A percentile compares a stretch with the other conserved stretches of the same genome.
phyloP scores from a whole-genome alignment of 2,329 filamentous ascomycete species.

The Rosellinia necatrix region DNA sequence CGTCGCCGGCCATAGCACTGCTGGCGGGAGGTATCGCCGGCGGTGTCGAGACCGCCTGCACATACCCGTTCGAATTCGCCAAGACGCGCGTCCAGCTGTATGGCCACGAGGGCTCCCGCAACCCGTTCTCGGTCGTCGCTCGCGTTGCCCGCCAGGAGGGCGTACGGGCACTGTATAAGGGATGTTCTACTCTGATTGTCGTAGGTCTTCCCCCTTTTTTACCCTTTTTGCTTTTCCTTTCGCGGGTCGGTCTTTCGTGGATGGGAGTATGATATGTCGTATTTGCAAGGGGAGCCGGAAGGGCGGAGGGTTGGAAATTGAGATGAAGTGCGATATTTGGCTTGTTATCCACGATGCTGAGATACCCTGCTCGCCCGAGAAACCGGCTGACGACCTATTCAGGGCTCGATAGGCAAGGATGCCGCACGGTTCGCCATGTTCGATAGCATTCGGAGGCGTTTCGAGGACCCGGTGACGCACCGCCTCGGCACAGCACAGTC shows the following conservation, averaged over 20 bases:
- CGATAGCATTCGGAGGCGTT: conserved; percentile 62
- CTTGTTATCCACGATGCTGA: too few relatives aligned
- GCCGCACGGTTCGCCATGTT: conserved; percentile 67
- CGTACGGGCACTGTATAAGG: conserved; percentile 61
- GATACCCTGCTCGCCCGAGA: too few relatives aligned
- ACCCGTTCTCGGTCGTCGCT: conserved; percentile 60
- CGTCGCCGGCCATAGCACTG: conserved; percentile 37
- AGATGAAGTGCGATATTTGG: too few relatives aligned
- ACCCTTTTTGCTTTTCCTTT: neutral
- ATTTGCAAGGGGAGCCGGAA: neutral
- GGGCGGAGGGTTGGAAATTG: neutral
- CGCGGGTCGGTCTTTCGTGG: neutral
- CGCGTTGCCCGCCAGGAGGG: conserved; percentile 62
- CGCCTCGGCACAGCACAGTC: conserved; percentile 59
- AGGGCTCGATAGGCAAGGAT: conserved; percentile 65
- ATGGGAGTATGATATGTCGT: neutral
- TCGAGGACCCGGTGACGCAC: conserved; percentile 55
- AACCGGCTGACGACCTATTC: neutral
- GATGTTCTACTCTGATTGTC: conserved; percentile 56
- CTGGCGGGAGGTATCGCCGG: conserved; percentile 41
- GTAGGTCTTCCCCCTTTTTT: conserved; percentile 23
- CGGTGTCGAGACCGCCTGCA: conserved; percentile 41
- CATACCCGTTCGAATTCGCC: conserved; percentile 67
- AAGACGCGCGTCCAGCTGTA: conserved; percentile 64
- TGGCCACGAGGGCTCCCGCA: conserved; percentile 47